These are phyloP conservation scores for Leishmania tarentolae DNA, from an alignment of 208 protist genomes.

Conservation along the genomic window DNA sequence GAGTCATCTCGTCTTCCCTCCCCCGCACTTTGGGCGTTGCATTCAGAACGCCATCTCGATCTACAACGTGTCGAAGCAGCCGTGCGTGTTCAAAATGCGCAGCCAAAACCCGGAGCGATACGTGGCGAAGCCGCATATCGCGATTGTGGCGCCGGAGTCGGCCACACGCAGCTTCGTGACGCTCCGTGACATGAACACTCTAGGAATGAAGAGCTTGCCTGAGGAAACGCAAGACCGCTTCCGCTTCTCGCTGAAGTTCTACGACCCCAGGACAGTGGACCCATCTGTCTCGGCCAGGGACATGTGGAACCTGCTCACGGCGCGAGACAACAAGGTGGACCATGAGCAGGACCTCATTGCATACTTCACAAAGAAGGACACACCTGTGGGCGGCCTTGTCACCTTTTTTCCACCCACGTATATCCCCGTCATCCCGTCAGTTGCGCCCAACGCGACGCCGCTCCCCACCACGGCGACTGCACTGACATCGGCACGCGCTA, in stretches of 20 bases:
- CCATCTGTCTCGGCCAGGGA: slow-evolving; percentile 26
- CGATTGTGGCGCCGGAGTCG: slow-evolving; percentile 45
- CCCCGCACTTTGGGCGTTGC: slow-evolving; percentile 62
- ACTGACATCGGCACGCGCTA: too few species aligned
- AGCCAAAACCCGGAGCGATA: slow-evolving; percentile 65
- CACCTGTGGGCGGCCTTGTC: slow-evolving; percentile 41
- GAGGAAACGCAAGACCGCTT: slow-evolving; percentile 48
- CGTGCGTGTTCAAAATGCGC: slow-evolving; percentile 73
- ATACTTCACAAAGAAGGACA: slow-evolving; percentile 37
- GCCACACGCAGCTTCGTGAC: slow-evolving; percentile 59
- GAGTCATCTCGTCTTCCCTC: slow-evolving; percentile 60
- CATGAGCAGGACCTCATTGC: slow-evolving; percentile 53
- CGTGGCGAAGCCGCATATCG: slow-evolving; percentile 67
- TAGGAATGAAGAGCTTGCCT: slow-evolving; percentile 31
- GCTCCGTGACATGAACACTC: slow-evolving; percentile 48
- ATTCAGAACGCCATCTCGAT: slow-evolving; percentile 71
- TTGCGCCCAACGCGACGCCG: background rate
- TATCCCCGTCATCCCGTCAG: slow-evolving; percentile 25
- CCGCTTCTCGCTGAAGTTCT: slow-evolving; percentile 44
- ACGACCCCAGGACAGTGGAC: slow-evolving; percentile 27
- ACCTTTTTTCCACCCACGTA: slow-evolving; percentile 45
- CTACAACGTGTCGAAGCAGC: slow-evolving; percentile 56
- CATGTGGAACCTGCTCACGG: slow-evolving; percentile 34
- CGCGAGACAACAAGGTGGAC: slow-evolving; percentile 24
- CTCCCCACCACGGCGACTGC: background rate